Conservation (phyloP, 345 rosid species). For the Eucalyptus lansdowneana region DNA sequence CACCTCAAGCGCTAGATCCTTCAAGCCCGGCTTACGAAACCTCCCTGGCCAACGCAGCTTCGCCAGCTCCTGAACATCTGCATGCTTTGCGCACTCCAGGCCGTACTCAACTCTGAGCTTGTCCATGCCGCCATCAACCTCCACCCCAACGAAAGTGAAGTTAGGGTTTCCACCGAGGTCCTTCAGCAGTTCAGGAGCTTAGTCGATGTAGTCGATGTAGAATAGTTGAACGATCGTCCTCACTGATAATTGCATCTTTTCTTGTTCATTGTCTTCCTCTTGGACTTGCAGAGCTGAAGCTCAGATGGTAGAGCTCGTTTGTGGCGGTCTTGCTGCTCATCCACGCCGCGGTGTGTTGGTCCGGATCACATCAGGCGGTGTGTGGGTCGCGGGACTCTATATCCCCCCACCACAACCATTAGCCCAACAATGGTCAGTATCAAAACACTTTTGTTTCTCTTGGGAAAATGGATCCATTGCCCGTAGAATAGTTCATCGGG, state of each 20-base stretch:
- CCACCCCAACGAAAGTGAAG: conserved; percentile 12
- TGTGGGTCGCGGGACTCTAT: too few relatives aligned
- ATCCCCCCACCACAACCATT: too few relatives aligned
- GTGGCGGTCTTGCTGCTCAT: conserved; percentile 5
- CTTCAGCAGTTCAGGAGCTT: conserved; percentile 7
- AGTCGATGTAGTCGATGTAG: background rate
- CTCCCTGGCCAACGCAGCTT: background rate
- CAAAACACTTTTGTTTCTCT: too few relatives aligned
- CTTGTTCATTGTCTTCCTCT: too few relatives aligned
- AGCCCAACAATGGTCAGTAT: conserved; percentile 13
- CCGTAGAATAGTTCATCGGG: too few relatives aligned
- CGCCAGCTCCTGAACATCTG: conserved; percentile 4
- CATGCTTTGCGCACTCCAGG: background rate
- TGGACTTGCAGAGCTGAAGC: too few relatives aligned
- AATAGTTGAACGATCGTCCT: conserved; percentile 14
- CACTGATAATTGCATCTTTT: too few relatives aligned
- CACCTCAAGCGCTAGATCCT: background rate
- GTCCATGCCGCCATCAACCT: background rate
- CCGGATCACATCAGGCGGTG: background rate
- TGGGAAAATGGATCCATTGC: too few relatives aligned
- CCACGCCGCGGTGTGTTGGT: too few relatives aligned
- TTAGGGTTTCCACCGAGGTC: background rate
- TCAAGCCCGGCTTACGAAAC: conserved; percentile 9
- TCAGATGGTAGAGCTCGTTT: too few relatives aligned
- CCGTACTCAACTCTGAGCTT: conserved; percentile 15